These are phyloP conservation scores for Acer saccharum DNA, from an alignment of 345 rosid genomes.

Conservation along the genomic window DNA sequence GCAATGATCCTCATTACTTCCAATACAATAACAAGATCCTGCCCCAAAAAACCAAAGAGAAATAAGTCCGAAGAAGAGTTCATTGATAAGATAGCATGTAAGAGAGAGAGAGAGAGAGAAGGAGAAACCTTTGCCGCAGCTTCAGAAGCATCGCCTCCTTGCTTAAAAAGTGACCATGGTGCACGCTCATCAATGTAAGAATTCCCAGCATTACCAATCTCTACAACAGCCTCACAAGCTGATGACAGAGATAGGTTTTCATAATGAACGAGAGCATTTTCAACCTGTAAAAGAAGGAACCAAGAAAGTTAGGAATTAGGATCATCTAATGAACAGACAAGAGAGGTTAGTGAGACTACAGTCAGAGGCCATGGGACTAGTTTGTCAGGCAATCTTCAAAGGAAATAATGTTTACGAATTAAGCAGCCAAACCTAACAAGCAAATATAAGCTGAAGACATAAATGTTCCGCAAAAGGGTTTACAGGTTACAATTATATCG, in stretches of 20 bases:
- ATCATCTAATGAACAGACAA: not conserved
- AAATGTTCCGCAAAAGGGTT: not conserved
- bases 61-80: not conserved
- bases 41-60: constrained; percentile 18
- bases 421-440: not conserved
- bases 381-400: not conserved
- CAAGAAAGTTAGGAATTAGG: not conserved
- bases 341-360: not conserved
- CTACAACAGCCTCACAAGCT: constrained; percentile 85
- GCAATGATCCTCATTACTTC: constrained; percentile 91
- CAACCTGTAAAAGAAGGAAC: constrained; percentile 45
- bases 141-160: constrained; percentile 80
- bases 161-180: constrained; percentile 90
- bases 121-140: constrained; percentile 80
- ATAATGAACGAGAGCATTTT: constrained; percentile 62
- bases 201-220: constrained; percentile 91
- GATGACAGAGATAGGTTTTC: constrained; percentile 69
- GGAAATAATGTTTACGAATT: not conserved
- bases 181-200: constrained; percentile 75
- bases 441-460: not conserved
- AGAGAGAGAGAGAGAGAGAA: not conserved
- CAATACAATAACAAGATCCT: constrained; percentile 86
- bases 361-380: not conserved
- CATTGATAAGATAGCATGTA: constrained; percentile 1
- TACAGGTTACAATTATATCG: not conserved